These are phyloP conservation scores for Passalora sequoiae DNA, from an alignment of 2,329 filamentous ascomycete genomes.

Conservation along the genomic window DNA sequence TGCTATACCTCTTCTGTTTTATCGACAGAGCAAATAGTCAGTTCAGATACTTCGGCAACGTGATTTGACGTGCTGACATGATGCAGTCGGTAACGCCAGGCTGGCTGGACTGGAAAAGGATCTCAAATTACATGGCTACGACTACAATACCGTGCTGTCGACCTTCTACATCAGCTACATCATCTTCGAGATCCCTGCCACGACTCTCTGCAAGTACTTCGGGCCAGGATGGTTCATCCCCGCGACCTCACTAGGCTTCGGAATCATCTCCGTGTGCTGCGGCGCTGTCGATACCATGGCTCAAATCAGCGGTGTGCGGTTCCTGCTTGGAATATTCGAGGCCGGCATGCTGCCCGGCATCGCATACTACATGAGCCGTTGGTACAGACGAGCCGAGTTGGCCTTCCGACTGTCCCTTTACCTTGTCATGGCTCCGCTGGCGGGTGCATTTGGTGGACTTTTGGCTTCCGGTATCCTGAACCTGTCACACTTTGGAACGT, in stretches of 20 bases:
- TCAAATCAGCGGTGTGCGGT: constrained; percentile 56
- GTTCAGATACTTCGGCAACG: too few relatives aligned
- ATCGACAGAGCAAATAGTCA: constrained; percentile 71
- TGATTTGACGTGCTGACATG: too few relatives aligned
- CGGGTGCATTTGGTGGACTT: constrained; percentile 66
- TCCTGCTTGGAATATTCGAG: constrained; percentile 57
- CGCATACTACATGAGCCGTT: constrained; percentile 66
- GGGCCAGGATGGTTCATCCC: constrained; percentile 70
- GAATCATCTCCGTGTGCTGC: constrained; percentile 56
- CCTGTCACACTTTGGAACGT: constrained; percentile 53
- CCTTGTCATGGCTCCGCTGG: constrained; percentile 65
- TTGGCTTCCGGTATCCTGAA: constrained; percentile 58
- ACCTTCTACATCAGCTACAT: constrained; percentile 71
- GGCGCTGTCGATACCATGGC: constrained; percentile 58
- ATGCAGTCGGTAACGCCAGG: constrained; percentile 70
- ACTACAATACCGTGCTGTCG: constrained; percentile 62
- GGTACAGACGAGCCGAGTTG: constrained; percentile 66
- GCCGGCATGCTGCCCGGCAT: constrained; percentile 70
- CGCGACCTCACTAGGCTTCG: constrained; percentile 57
- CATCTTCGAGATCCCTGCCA: constrained; percentile 65
- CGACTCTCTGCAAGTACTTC: constrained; percentile 63
- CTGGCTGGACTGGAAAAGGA: constrained; percentile 55
- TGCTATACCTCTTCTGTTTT: constrained; percentile 68
- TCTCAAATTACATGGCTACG: constrained; percentile 53
- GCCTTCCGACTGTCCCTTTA: constrained; percentile 64